Evolutionary conservation across 1,284 basidiomycete genomes (phyloP).

Genomic region (Naganishia sp.): DNA sequence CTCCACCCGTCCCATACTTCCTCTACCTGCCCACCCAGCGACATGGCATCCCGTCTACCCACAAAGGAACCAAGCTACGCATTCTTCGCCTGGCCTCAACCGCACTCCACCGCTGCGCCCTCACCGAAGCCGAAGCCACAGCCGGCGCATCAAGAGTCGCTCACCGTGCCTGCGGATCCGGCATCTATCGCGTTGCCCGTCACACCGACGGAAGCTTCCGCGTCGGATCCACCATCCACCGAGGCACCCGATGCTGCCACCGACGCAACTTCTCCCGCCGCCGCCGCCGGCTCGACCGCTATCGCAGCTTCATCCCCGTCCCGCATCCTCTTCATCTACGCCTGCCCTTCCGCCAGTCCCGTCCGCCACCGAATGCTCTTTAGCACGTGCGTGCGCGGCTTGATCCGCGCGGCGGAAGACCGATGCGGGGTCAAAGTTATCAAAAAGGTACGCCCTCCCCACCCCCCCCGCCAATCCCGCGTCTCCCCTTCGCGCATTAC

Average conservation of each 20-base stretch:
- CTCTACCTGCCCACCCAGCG: slow-evolving; percentile 41
- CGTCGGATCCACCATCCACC: too few relatives aligned
- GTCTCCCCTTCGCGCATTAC: slow-evolving; percentile 50
- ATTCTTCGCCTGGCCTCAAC: slow-evolving; percentile 70
- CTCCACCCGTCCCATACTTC: slow-evolving; percentile 50
- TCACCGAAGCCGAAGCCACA: background rate
- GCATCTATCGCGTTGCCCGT: slow-evolving; percentile 11
- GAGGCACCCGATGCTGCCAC: too few relatives aligned
- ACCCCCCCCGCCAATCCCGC: background rate
- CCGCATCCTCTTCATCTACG: slow-evolving; percentile 75
- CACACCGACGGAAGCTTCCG: slow-evolving; percentile 2
- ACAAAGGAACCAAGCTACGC: slow-evolving; percentile 59
- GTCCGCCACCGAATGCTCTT: slow-evolving; percentile 85
- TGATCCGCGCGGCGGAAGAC: slow-evolving; percentile 62
- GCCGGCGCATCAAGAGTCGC: slow-evolving; percentile 27
- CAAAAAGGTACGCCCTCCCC: slow-evolving; percentile 44
- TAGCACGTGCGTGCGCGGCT: slow-evolving; percentile 65
- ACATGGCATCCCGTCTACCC: slow-evolving; percentile 55
- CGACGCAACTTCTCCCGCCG: too few relatives aligned
- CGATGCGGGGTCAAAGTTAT: slow-evolving; percentile 55
- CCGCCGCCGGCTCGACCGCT: too few relatives aligned
- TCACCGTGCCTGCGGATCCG: slow-evolving; percentile 8
- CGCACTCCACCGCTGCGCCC: slow-evolving; percentile 34
- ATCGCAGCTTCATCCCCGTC: background rate
- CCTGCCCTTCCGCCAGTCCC: slow-evolving; percentile 74